Evolutionary conservation across 2,329 filamentous ascomycete genomes (phyloP), one percentile per base, ranked within the genome.

Genomic region (Cercospora zeae-maydis): DNA sequence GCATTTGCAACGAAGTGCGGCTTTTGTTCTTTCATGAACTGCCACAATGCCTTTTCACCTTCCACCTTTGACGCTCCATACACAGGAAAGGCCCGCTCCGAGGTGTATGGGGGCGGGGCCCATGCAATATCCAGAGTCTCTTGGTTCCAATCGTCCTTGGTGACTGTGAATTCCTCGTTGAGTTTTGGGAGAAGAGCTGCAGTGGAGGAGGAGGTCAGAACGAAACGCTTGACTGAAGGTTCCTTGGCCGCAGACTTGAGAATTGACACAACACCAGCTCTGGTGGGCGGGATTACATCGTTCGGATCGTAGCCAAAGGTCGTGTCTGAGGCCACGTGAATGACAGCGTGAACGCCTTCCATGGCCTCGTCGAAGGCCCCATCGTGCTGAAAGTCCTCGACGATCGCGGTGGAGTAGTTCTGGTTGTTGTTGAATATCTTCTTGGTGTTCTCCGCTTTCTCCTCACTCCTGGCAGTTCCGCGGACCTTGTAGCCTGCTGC

Each of bases 61-160:
- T 79, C 75, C 0, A 75, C 77, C 66, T 84, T 84, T 54, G 76
- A 77, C 1, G 80, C 81, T 0, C 74, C 72, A 61, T 84, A 84
- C 1, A 80, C 71, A 10, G 69, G 67, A 54, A 69, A 70, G 62
- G 71, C 72, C 6, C 65, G 67, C 11, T 67, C 65, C 11, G 60
- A 19, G 1, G 54, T 62, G 21, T 72, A 75, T 34, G 69, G 72
- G 21, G 70, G 70, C 59, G 69, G 70, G 24, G 70, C 73, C 70
- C 71, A 78, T 14, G 75, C 78, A 3, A 70, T 66, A 36, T 70
- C 66, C 10, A 77, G 63, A 3, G 69, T 74, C 3, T 65, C 66
- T 34, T 73, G 68, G 55, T 73, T 65, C 72, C 71, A 73, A 36
- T 69, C 69, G 19, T 72, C 69, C 16, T 57, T 62, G 13, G 60